Conservation (phyloP, 805 yeast species). For the Saturnispora quitensis region DNA sequence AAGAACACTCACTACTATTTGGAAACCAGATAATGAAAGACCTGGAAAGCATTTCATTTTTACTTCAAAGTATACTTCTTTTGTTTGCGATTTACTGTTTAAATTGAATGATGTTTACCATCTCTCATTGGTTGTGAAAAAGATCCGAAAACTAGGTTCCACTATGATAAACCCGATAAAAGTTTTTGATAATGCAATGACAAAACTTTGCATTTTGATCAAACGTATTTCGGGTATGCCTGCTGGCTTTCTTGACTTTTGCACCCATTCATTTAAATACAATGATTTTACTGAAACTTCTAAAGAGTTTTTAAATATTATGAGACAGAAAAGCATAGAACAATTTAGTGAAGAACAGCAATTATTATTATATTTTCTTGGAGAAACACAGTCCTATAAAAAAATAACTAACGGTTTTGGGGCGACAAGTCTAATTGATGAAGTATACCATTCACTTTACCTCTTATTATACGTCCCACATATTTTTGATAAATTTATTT, state of each 20-base stretch:
- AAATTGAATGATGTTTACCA: conserved; percentile 47
- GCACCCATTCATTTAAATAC: conserved; percentile 37
- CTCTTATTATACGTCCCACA: conserved; percentile 35
- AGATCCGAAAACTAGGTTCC: conserved; percentile 68
- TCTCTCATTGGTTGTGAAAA: conserved; percentile 53
- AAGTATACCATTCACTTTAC: conserved; percentile 54
- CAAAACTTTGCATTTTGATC: conserved; percentile 41
- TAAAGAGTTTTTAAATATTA: conserved; percentile 23
- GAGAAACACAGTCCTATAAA: conserved; percentile 50
- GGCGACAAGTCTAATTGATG: conserved; percentile 67
- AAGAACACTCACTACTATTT: conserved; percentile 70
- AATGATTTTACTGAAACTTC: conserved; percentile 35
- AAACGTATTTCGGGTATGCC: conserved; percentile 36
- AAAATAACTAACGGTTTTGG: conserved; percentile 75
- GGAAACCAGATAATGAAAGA: conserved; percentile 89
- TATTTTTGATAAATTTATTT: conserved; percentile 9
- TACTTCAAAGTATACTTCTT: conserved; percentile 57
- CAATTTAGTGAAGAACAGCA: conserved; percentile 32
- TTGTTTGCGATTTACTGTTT: conserved; percentile 49
- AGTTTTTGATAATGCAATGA: conserved; percentile 60
- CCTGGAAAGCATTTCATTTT: conserved; percentile 90
- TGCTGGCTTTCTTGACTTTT: conserved; percentile 41
- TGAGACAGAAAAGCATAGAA: conserved; percentile 20
- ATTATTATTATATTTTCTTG: conserved; percentile 35
- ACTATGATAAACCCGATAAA: conserved; percentile 59